phyloP scores from a whole-genome alignment of 495 filamentous ascomycete species.

The Staphylotrichum longicolle region DNA sequence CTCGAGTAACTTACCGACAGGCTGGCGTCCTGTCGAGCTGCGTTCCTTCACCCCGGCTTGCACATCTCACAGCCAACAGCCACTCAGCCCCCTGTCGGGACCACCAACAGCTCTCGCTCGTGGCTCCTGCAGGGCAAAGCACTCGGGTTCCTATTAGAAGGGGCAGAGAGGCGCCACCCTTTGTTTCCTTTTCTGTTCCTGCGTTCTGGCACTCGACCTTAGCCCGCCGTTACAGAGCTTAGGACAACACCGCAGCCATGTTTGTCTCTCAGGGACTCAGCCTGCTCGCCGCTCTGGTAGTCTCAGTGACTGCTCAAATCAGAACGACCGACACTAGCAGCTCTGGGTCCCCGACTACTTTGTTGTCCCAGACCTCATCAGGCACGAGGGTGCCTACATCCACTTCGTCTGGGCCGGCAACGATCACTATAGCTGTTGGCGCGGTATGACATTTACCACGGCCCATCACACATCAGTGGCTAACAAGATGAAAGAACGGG shows the following conservation, averaged over 20 bases:
- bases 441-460: conserved; percentile 24
- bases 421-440: conserved; percentile 34
- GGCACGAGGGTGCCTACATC: conserved; percentile 11
- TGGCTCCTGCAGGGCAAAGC: conserved; percentile 8
- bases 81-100: conserved; percentile 10
- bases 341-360: too few species aligned
- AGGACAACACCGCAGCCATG: conserved; percentile 18
- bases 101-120: conserved; percentile 8
- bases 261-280: conserved; percentile 3
- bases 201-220: not conserved
- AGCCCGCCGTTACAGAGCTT: not conserved
- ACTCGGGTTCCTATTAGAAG: conserved; percentile 8
- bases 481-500: conserved; percentile 27
- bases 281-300: conserved; percentile 17
- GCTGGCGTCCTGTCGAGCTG: not conserved
- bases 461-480: not conserved
- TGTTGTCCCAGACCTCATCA: too few species aligned
- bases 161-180: not conserved
- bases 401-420: conserved; percentile 19
- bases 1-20: not conserved
- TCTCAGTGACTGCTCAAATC: conserved; percentile 11
- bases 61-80: conserved; percentile 14
- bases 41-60: not conserved
- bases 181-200: conserved; percentile 3
- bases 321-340: not conserved